These are phyloP conservation scores for Candida easanensis DNA, from an alignment of 805 yeast genomes.

Conservation along the genomic window DNA sequence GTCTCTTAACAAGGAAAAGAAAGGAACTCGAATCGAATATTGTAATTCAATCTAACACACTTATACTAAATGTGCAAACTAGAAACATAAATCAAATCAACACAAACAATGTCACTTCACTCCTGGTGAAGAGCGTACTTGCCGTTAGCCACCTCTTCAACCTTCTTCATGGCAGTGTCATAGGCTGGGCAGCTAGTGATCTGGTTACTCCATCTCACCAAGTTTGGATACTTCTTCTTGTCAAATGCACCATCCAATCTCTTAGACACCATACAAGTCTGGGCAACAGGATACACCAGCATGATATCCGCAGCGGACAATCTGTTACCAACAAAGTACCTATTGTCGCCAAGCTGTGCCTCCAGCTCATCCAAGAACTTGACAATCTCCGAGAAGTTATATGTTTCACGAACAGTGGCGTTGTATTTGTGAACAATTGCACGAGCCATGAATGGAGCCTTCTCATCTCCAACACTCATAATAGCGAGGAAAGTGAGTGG, in stretches of 20 bases:
- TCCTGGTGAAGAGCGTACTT: conserved; percentile 3
- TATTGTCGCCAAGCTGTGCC: conserved; percentile 1
- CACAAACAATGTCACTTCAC: no score
- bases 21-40: no score
- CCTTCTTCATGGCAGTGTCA: conserved; percentile 44
- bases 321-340: conserved; percentile 46
- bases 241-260: conserved; percentile 12
- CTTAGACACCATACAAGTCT: conserved; percentile 23
- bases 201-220: conserved; percentile 27
- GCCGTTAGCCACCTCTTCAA: conserved; percentile 3
- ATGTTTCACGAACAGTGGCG: conserved; percentile 44
- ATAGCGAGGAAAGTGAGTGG: conserved; percentile 34
- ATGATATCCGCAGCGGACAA: conserved; percentile 59
- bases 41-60: no score
- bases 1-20: no score
- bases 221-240: conserved; percentile 25
- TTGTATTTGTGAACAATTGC: conserved; percentile 42
- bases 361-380: conserved; percentile 41
- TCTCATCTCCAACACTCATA: conserved; percentile 28
- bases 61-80: no score
- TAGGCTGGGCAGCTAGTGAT: conserved; percentile 28
- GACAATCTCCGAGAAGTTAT: conserved; percentile 46
- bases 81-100: no score
- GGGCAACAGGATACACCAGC: conserved; percentile 38
- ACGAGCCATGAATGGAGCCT: conserved; percentile 48